These are phyloP conservation scores for Rhododendron kiyosumense DNA, from an alignment of 148 eudicot species.

Conservation along the genomic window DNA sequence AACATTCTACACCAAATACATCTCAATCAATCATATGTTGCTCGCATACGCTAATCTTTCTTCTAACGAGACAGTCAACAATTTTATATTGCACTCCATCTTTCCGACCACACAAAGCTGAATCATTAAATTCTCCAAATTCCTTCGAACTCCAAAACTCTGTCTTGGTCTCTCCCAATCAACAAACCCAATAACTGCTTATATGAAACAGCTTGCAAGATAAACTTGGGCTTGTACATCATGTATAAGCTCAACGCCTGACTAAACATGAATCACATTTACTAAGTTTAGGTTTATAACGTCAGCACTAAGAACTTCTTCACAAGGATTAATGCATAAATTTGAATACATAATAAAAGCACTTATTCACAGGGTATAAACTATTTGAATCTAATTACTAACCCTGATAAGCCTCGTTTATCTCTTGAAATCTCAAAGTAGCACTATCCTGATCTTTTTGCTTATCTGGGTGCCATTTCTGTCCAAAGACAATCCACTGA, in stretches of 20 bases:
- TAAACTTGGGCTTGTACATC: not conserved
- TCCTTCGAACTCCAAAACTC: not conserved
- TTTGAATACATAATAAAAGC: not conserved
- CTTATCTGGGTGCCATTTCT: constrained; percentile 99
- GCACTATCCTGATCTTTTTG: constrained; percentile 49
- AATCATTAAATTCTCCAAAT: not conserved
- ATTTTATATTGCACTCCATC: not conserved
- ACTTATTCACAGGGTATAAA: not conserved
- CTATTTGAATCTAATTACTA: not conserved
- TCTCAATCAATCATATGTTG: not conserved
- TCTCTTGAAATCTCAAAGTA: constrained; percentile 86
- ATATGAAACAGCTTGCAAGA: not conserved
- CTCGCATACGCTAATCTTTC: not conserved
- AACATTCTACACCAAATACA: not conserved
- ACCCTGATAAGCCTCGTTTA: constrained; percentile 95
- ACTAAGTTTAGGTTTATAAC: not conserved
- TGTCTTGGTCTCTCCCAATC: not conserved
- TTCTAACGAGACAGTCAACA: not conserved
- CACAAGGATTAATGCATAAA: not conserved
- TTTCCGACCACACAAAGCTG: not conserved
- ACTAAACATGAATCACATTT: not conserved
- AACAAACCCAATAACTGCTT: not conserved
- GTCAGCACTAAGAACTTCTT: not conserved
- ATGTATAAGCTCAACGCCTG: not conserved
- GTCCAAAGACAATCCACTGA: constrained; percentile 14